A percentile compares a stretch with the other conserved stretches of the same genome.
Evolutionary conservation across 2,329 filamentous ascomycete species (phyloP).

Genomic region (Paramyrothecium sp.): DNA sequence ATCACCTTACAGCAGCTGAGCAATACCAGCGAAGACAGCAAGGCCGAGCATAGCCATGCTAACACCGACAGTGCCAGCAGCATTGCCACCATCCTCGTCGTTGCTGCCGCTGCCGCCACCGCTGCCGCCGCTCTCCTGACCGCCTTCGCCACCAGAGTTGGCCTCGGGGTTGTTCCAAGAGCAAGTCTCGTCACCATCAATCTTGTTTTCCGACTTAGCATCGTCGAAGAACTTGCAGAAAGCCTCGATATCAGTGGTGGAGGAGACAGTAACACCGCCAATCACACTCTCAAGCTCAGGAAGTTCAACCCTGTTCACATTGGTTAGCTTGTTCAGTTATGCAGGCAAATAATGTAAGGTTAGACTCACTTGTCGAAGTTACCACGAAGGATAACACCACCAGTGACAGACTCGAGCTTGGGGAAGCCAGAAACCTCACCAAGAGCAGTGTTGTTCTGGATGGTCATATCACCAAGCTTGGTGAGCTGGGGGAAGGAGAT

Average conservation of each 20-base stretch:
- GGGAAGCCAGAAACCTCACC: constrained; percentile 64
- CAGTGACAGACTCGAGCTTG: constrained; percentile 66
- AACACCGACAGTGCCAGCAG: constrained; percentile 42
- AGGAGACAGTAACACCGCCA: constrained; percentile 70
- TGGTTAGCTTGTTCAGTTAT: background rate
- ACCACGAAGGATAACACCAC: constrained; percentile 82
- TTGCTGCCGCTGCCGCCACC: constrained; percentile 21
- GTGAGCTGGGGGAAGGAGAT: constrained; percentile 70
- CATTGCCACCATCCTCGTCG: constrained; percentile 34
- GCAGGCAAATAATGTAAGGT: background rate
- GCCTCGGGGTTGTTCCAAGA: constrained; percentile 49
- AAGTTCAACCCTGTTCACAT: constrained; percentile 62
- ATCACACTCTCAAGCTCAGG: constrained; percentile 65
- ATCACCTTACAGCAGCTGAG: constrained; percentile 49
- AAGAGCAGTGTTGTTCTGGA: constrained; percentile 87
- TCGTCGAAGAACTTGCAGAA: constrained; percentile 54
- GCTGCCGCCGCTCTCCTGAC: constrained; percentile 22
- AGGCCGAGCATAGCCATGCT: constrained; percentile 48
- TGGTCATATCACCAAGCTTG: constrained; percentile 74
- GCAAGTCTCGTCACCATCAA: constrained; percentile 46
- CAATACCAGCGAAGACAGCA: constrained; percentile 44
- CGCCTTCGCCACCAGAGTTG: constrained; percentile 40
- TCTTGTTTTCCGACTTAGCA: constrained; percentile 33
- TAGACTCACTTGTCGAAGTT: constrained; percentile 75
- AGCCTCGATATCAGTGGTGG: constrained; percentile 57